Conservation (phyloP, 257 asterid genomes). For the Mitragyna speciosa region DNA sequence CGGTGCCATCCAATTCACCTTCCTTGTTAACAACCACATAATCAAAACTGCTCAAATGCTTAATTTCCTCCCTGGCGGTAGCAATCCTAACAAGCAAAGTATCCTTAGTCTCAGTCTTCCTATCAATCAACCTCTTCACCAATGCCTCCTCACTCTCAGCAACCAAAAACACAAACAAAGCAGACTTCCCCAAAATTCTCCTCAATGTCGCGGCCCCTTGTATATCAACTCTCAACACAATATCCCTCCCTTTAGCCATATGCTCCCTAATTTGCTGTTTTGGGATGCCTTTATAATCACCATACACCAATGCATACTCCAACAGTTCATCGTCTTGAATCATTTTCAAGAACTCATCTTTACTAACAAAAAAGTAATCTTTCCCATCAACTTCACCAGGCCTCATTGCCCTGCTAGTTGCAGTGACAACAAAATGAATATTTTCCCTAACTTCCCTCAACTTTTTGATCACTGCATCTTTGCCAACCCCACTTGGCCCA, state of each 20-base stretch:
- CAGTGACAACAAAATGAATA: constrained; percentile 89
- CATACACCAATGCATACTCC: constrained; percentile 94
- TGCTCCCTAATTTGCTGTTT: constrained; percentile 83
- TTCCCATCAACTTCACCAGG: constrained; percentile 78
- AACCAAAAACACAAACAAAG: constrained; percentile 73
- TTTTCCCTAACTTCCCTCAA: constrained; percentile 68
- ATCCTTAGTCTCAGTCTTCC: constrained; percentile 80
- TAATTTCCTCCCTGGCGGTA: constrained; percentile 80
- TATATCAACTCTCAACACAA: constrained; percentile 85
- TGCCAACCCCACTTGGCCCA: constrained; percentile 97
- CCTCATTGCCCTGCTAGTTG: constrained; percentile 67
- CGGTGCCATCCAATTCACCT: constrained; percentile 80
- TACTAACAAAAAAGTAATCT: constrained; percentile 71
- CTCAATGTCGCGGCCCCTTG: constrained; percentile 87
- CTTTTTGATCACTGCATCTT: constrained; percentile 79
- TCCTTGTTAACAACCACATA: constrained; percentile 89
- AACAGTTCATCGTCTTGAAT: constrained; percentile 68
- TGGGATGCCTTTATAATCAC: constrained; percentile 84
- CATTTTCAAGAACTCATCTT: constrained; percentile 73
- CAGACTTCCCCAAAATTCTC: constrained; percentile 55
- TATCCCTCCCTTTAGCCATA: constrained; percentile 78
- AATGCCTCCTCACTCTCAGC: constrained; percentile 95
- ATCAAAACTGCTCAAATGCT: constrained; percentile 74
- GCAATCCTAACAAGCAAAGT: constrained; percentile 80
- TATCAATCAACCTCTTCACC: constrained; percentile 80